Evolutionary conservation across 176 grass and related monocot species (phyloP), one percentile per base, ranked within the genome.

Genomic region (Elymus sibiricus): DNA sequence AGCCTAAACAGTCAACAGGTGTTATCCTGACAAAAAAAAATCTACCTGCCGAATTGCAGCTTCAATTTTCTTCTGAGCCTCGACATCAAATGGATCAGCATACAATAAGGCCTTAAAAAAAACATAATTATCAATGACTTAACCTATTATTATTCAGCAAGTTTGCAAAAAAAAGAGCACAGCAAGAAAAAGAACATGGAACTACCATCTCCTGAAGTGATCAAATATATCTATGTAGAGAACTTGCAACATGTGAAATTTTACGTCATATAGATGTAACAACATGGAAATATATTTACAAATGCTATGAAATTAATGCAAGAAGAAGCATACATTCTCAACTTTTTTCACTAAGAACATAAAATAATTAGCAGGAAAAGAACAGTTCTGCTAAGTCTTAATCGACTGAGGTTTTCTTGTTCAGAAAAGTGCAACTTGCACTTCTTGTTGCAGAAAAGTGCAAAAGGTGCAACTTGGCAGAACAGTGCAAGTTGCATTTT

Each of bases 61-160:
- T 91, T 98, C 97, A 86, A 98, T 98, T 88, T 98, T 98, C 88
- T 77, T 98, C 84, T 98, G 97, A 82, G 94, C 84, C 84, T 98
- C 97, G 40, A 98, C 83, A 90, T 98, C 97, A 90, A 98, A 98
- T 84, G 97, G 97, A 91, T 98, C 97, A 21, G 94, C 97, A 79
- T 87, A 86, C 76, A 96, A 72, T 87, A 98, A 87, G 69, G 94
- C 94, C 94, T 96, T 86, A 76, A 85, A 84, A 12, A 87, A 43
- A 67, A 12, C 7, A 46, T 60, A 67, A 21, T 27, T 81, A 49
- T 40, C 15, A 76, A 35, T 53, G 62, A 56, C 35, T 66, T 76
- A 10, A 47, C 35, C 68, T 58, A 28, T 67, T 77, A 65, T 65
- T 44, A 79, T 72, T 86, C n/a, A 83, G 22, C 31, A 82, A 82